Base-by-base conservation (phyloP, 106 monocot genomes). In the Ottelia alismoides region DNA sequence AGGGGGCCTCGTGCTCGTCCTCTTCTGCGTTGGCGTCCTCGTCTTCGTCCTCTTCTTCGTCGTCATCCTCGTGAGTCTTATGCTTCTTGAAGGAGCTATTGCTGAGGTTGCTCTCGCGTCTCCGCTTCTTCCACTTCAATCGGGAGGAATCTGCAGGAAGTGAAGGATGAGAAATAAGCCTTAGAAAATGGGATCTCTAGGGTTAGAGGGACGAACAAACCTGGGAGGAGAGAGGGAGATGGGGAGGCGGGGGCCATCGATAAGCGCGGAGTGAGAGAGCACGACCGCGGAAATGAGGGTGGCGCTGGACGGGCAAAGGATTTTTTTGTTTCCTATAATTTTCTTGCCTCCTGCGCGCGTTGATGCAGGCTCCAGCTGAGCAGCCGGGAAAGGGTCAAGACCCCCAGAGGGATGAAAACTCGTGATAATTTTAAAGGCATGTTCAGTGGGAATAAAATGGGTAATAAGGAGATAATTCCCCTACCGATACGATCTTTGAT, bases 91-190 rank as follows among this genome's bases (percentile, higher is more conserved):
- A 56, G 17, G 61, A 49, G 43, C 65, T 68, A 19, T 57, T 70
- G 70, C 71, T 85, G n/a, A 21, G 32, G 49, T 58, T 65, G 63
- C 54, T 30, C 14, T 76, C 77, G 17, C 87, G 67, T 71, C 84
- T 94, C 53, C 82, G 58, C 67, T 86, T 86, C 62, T 79, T 76
- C 90, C 82, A 82, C 64, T 86, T 82, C 22, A 57, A 70, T 25
- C 76, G 66, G 22, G 96, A 0, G 49, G 28, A n/a, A 12, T 20
- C 27, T 10, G 22, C 19, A 27, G 11, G 31, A 18, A 27, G 27
- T 23, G 29, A 55, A n/a, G 11, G 51, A 5, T 1, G 25, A 47
- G 27, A 20, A 22, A 12, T n/a, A 22, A 51, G 20, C 29, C 30
- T 31, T 28, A 21, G 40, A 27, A 27, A 35, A 51, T 10, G 26